phyloP scores from a whole-genome alignment of 805 yeast genomes.

The Ogataea nakhonphanomensis region DNA sequence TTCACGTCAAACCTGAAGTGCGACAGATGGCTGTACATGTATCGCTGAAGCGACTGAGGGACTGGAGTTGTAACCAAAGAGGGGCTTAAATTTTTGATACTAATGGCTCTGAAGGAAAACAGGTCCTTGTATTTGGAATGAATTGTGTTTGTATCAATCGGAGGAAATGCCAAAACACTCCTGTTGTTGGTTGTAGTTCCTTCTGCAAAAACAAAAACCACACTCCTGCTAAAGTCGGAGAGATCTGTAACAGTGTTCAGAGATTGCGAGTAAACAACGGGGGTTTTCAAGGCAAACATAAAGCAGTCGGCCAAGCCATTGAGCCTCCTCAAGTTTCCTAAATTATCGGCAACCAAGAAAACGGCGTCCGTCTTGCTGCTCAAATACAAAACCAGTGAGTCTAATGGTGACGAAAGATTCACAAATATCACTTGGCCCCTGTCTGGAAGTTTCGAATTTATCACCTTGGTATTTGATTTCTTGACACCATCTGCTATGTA shows the following conservation, averaged over 20 bases:
- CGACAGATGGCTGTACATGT: conserved; percentile 12
- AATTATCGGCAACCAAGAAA: conserved; percentile 20
- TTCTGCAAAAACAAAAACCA: conserved; percentile 62
- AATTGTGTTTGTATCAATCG: conserved; percentile 21
- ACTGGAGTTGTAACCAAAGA: conserved; percentile 35
- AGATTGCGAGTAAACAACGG: conserved; percentile 1
- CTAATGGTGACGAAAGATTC: conserved; percentile 60
- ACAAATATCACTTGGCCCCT: conserved; percentile 49
- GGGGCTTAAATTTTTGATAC: conserved; percentile 38
- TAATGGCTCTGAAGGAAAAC: conserved; percentile 35
- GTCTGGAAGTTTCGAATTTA: conserved; percentile 34
- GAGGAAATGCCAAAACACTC: conserved; percentile 58
- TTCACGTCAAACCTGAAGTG: conserved; percentile 12
- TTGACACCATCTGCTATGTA: conserved; percentile 48
- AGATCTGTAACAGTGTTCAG: conserved; percentile 18
- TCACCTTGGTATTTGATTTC: conserved; percentile 36
- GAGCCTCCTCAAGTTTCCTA: conserved; percentile 10
- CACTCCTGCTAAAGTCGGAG: conserved; percentile 35
- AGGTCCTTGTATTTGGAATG: conserved; percentile 1
- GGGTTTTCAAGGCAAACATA: conserved; percentile 19
- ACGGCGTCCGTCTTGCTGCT: conserved; percentile 11
- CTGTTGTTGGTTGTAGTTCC: conserved; percentile 87
- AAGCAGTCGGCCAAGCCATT: conserved; percentile 15
- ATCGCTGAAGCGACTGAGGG: conserved; percentile 20
- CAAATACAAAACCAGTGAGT: conserved; percentile 38